Conservation (phyloP, 257 asterid species). For the Verbena officinalis region DNA sequence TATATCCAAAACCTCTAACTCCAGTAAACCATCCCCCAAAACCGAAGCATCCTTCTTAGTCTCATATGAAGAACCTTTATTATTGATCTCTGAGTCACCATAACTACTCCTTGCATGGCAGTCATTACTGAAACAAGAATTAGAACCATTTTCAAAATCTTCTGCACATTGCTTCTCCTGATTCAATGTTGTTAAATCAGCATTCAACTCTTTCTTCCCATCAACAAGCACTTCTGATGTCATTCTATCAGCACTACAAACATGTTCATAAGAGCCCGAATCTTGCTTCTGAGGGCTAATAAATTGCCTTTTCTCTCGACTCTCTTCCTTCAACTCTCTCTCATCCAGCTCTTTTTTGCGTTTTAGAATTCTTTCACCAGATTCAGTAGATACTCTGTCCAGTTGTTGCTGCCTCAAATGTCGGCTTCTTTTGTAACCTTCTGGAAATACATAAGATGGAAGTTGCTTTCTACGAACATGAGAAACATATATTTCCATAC, state of each 20-base stretch:
- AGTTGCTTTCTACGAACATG: conserved; percentile 93
- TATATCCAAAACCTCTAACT: conserved; percentile 74
- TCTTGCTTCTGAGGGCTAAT: conserved; percentile 61
- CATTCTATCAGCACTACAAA: conserved; percentile 32
- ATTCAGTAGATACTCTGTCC: conserved; percentile 46
- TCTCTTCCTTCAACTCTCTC: conserved; percentile 35
- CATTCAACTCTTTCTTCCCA: conserved; percentile 22
- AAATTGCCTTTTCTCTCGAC: conserved; percentile 60
- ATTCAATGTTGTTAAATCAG: conserved; percentile 24
- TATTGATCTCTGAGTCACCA: conserved; percentile 30
- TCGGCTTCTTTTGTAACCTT: conserved; percentile 73
- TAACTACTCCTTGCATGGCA: conserved; percentile 21
- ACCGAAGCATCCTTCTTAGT: conserved; percentile 41
- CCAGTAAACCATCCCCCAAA: conserved; percentile 56
- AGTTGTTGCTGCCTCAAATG: conserved; percentile 54
- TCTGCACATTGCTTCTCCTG: conserved; percentile 29
- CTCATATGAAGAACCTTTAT: conserved; percentile 33
- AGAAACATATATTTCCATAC: conserved; percentile 87
- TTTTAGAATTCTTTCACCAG: conserved; percentile 51
- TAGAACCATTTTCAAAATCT: conserved; percentile 38
- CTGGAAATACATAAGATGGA: conserved; percentile 79
- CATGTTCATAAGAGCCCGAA: conserved; percentile 63
- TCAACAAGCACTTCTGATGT: conserved; percentile 22
- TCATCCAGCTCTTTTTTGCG: conserved; percentile 58
- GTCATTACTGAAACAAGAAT: conserved; percentile 26